A percentile compares a stretch with the other conserved stretches of the same genome.
Evolutionary conservation across 2,329 filamentous ascomycete species (phyloP).

Genomic region (Talaromyces sp.): DNA sequence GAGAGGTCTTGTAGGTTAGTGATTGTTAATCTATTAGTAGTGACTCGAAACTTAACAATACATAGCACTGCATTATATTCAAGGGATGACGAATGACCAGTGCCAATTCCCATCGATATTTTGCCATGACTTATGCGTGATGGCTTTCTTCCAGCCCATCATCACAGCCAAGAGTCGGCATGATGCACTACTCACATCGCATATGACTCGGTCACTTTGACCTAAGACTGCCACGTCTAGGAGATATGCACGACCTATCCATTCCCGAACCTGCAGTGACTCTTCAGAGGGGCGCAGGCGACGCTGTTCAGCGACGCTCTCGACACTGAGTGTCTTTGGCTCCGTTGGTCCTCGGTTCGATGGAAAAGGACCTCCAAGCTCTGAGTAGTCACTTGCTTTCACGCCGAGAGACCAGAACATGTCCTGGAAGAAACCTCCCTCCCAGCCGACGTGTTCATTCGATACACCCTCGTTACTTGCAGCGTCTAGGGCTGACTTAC

Average conservation of each 20-base stretch:
- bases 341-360: conserved; percentile 20
- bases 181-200: conserved; percentile 61
- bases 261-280: conserved; percentile 65
- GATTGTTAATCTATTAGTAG: not conserved
- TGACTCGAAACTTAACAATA: not conserved
- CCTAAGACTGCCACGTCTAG: conserved; percentile 75
- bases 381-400: conserved; percentile 19
- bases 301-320: conserved; percentile 12
- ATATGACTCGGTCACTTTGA: conserved; percentile 67
- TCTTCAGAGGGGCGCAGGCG: conserved; percentile 27
- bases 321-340: conserved; percentile 12
- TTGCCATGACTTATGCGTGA: conserved; percentile 62
- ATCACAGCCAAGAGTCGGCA: conserved; percentile 78
- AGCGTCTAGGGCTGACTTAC: conserved; percentile 59
- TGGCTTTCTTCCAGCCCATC: conserved; percentile 73
- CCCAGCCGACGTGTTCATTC: conserved; percentile 78
- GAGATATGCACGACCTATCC: conserved; percentile 76
- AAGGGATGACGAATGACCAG: conserved; percentile 49
- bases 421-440: conserved; percentile 77
- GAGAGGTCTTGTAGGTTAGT: not conserved
- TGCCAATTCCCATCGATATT: conserved; percentile 72
- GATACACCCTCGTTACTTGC: conserved; percentile 34
- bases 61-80: not conserved
- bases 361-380: conserved; percentile 29
- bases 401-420: conserved; percentile 76